Evolutionary conservation across 129 eudicot genomes (phyloP), one percentile per base, ranked within the genome.

Genomic region (Heracleum sosnowskyi): DNA sequence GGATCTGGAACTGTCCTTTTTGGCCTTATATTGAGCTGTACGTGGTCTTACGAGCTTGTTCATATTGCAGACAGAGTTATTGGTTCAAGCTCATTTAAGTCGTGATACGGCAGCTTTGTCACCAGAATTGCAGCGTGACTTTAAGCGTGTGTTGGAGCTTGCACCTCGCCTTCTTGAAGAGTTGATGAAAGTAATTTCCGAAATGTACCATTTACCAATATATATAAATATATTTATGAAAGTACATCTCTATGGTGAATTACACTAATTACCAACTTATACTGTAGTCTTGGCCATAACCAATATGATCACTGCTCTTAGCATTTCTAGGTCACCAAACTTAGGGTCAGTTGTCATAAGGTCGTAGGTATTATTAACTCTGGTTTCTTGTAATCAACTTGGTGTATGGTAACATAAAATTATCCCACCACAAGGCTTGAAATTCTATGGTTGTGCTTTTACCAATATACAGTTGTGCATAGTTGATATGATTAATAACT

Each of bases 131-230:
- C 87, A 83, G 63, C 83, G 83, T 83, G 98, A 95, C 80, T 89
- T 85, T 80, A 94, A 87, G 68, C 93, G 85, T 40, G 85, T 95
- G 74, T 87, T 91, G 57, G 92, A 95, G 55, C 83, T 91, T 84
- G 88, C 97, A 26, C 98, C 98, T 79, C 92, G 96, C 72, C 96
- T 95, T 80, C 96, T 95, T 83, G 98, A 95, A 34, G 98, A 91
- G 84, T 84, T 95, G 45, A 84, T 91, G 89, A 95, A 95, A 96
- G 98, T 94, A 49, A 74, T 20, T 41, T 81, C 11, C 47, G 53
- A 16, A 33, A 40, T 55, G 66, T 76, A 35, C 45, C 6, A 10
- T 47, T 11, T 16, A 40, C 33, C 1, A 26, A 41, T 3, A 34
- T 17, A 34, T 26, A 69, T 26, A 24, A 12, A 53, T 12, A 53